These are phyloP conservation scores for Candida hispaniensis DNA, from an alignment of 805 yeast genomes.

Conservation along the genomic window DNA sequence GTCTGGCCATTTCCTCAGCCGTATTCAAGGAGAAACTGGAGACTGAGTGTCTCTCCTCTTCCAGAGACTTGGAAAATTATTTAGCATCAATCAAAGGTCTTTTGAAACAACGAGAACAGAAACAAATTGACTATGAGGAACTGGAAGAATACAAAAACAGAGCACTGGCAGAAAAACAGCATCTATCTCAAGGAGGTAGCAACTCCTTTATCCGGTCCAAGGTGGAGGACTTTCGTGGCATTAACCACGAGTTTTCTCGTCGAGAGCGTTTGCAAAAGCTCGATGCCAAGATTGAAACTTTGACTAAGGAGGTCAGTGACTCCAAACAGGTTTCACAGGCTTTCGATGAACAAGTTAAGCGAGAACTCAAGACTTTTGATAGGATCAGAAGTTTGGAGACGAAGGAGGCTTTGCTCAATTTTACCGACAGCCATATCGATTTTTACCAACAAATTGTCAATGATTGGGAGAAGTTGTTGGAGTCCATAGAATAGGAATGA, in stretches of 20 bases:
- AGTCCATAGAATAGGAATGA: too few species aligned
- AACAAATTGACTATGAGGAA: slow-evolving; percentile 83
- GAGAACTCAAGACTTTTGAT: slow-evolving; percentile 61
- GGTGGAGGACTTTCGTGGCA: slow-evolving; percentile 52
- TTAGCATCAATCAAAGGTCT: slow-evolving; percentile 52
- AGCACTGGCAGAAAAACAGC: slow-evolving; percentile 54
- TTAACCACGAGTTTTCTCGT: slow-evolving; percentile 46
- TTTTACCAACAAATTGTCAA: slow-evolving; percentile 59
- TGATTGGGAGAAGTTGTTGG: slow-evolving; percentile 49
- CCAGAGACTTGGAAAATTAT: slow-evolving; percentile 82
- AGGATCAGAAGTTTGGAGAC: slow-evolving; percentile 68
- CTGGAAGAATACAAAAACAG: slow-evolving; percentile 66
- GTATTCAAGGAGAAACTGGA: slow-evolving; percentile 48
- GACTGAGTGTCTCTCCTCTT: slow-evolving; percentile 66
- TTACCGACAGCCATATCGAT: slow-evolving; percentile 65
- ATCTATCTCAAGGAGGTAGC: slow-evolving; percentile 41
- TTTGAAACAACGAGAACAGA: slow-evolving; percentile 78
- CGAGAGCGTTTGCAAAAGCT: slow-evolving; percentile 43
- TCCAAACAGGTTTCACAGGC: slow-evolving; percentile 43
- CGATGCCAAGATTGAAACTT: slow-evolving; percentile 38
- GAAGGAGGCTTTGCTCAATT: slow-evolving; percentile 53
- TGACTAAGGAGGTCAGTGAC: slow-evolving; percentile 40
- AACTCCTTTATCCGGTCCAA: slow-evolving; percentile 45
- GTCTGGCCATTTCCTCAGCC: slow-evolving; percentile 34
- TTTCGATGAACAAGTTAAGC: slow-evolving; percentile 46